phyloP scores from a whole-genome alignment of 2,329 filamentous ascomycete species.

The Phialophora chinensis region DNA sequence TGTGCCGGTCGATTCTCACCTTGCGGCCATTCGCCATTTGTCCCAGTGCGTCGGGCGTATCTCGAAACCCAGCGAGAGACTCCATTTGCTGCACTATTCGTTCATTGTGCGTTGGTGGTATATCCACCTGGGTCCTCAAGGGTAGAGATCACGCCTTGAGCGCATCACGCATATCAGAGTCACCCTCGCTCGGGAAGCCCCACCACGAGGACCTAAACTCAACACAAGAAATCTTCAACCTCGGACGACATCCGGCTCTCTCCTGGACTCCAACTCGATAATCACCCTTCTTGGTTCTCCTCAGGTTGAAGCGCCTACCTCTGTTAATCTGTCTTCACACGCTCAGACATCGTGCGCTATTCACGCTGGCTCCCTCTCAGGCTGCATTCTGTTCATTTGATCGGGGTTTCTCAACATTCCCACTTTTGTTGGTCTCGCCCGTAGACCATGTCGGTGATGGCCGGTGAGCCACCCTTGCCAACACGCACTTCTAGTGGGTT shows the following conservation, averaged over 20 bases:
- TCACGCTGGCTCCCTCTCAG: background rate
- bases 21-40: slow-evolving; percentile 2
- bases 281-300: background rate
- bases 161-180: background rate
- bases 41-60: background rate
- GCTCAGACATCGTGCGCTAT: background rate
- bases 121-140: background rate
- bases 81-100: background rate
- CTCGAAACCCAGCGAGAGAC: too few species aligned
- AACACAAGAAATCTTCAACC: background rate
- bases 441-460: slow-evolving; percentile 23
- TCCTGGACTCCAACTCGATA: background rate
- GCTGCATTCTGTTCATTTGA: background rate
- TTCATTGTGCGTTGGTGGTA: background rate
- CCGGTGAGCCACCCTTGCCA: slow-evolving; percentile 23
- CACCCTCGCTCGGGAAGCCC: background rate
- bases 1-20: slow-evolving; percentile 9
- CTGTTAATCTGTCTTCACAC: background rate
- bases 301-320: background rate
- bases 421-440: background rate
- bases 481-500: slow-evolving; percentile 29
- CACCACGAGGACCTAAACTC: slow-evolving; percentile 3
- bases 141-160: background rate
- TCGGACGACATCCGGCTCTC: background rate
- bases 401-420: background rate